phyloP scores from a whole-genome alignment of 331 rosid species.

The Rosa hybrid region DNA sequence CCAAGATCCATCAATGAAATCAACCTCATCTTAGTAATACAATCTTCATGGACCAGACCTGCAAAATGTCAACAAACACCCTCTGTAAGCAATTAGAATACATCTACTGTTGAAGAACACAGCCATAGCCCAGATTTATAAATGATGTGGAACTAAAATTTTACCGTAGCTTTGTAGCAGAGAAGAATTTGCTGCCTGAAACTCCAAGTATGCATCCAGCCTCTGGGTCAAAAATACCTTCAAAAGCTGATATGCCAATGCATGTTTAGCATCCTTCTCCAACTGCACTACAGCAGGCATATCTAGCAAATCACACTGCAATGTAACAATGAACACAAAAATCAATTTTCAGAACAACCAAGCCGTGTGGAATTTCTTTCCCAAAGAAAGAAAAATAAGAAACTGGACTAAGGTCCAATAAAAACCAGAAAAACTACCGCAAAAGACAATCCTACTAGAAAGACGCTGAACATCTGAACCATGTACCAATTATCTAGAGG shows the following conservation, averaged over 20 bases:
- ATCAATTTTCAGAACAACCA: constrained; percentile 13
- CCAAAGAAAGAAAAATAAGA: background rate
- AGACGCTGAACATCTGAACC: background rate
- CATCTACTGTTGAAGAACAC: constrained; percentile 11
- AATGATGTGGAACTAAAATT: background rate
- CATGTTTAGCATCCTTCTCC: constrained; percentile 88
- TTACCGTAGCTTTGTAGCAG: constrained; percentile 74
- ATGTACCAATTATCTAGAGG: constrained; percentile 2
- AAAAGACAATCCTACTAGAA: background rate
- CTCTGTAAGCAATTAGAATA: constrained; percentile 9
- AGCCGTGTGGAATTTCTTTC: background rate
- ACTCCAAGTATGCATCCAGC: constrained; percentile 78
- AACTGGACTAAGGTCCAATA: background rate
- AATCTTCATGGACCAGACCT: constrained; percentile 92
- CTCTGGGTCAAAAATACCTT: constrained; percentile 81
- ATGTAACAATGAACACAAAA: constrained; percentile 19
- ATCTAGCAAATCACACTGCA: constrained; percentile 89
- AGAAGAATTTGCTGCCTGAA: constrained; percentile 71
- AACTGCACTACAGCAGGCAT: constrained; percentile 82
- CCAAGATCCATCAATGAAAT: constrained; percentile 88
- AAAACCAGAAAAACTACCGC: background rate
- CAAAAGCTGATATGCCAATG: constrained; percentile 72
- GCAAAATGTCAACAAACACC: constrained; percentile 20
- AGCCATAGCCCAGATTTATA: background rate
- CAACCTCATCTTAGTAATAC: constrained; percentile 79